Evolutionary conservation across 176 grass and related monocot species (phyloP), one percentile per base, ranked within the genome.

Genomic region (Alopecurus myosuroides): DNA sequence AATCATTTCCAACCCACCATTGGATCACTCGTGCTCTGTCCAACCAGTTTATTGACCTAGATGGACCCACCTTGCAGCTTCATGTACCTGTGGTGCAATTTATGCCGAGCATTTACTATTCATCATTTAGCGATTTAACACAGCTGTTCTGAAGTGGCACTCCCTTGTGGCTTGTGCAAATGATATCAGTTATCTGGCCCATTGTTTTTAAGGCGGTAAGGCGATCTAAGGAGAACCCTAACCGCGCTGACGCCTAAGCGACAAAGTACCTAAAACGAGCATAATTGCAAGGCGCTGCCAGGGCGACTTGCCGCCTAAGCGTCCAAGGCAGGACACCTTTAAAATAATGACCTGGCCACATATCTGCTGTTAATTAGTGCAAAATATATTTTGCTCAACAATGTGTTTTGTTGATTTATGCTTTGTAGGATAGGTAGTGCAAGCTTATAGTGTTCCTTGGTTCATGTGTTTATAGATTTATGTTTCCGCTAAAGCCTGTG

Each of bases 391-490:
- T 63, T 37, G 4, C 40, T 87, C 26, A 31, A 30, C 9, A 35
- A 34, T 30, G 20, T 44, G 22, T 63, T 51, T 42, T 29, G 23
- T 74, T 86, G 23, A 49, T 86, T 30, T 81, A 60, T 60, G 36
- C 31, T 66, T 17, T 15, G 1, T 74, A 52, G n/a, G 78, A 41
- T 56, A 70, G 50, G 55, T 52, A 61, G 18, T 76, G 45, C 35
- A 82, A 50, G 34, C 44, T 76, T 86, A 25, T 55, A 52, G 25
- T 65, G 36, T 28, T 73, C 56, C 17, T 58, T 17, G 1, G 25
- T 76, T 87, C 37, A 57, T 15, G 48, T 80, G 46, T 46, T 79
- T 34, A 77, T 17, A 48, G 39, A 57, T 83, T 72, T 62, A 18
- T 78, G 11, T 77, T 61, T 60, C 68, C 39, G 35, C 18, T 45